Conservation (phyloP, 768 basidiomycete species). For the Lactarius evosmus region DNA sequence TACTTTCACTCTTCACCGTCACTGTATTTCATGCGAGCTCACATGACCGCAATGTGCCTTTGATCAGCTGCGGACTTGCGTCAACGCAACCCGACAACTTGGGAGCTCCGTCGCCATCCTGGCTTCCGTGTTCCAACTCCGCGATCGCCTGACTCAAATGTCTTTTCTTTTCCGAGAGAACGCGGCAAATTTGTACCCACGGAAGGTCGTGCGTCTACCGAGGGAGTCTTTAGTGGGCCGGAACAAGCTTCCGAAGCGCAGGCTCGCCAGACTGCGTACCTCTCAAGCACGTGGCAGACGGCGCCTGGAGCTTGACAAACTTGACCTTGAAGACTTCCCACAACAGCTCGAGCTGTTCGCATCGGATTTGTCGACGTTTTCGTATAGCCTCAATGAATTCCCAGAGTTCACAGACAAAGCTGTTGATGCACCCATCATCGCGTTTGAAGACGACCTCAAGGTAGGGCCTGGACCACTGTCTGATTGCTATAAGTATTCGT, state of each 20-base stretch:
- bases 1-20: slow-evolving; percentile 6
- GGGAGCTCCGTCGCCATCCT: slow-evolving; percentile 76
- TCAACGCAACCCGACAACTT: slow-evolving; percentile 73
- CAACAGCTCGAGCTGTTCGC: slow-evolving; percentile 61
- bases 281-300: slow-evolving; percentile 45
- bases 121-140: slow-evolving; percentile 68
- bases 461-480: slow-evolving; percentile 35
- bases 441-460: slow-evolving; percentile 68
- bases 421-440: slow-evolving; percentile 60
- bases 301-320: slow-evolving; percentile 51
- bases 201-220: slow-evolving; percentile 51
- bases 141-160: slow-evolving; percentile 64
- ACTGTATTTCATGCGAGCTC: slow-evolving; percentile 14
- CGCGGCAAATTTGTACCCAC: slow-evolving; percentile 68
- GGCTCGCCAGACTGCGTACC: slow-evolving; percentile 35
- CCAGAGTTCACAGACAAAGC: slow-evolving; percentile 76
- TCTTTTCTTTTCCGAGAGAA: slow-evolving; percentile 72
- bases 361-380: slow-evolving; percentile 60
- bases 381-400: slow-evolving; percentile 71
- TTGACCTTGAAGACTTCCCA: slow-evolving; percentile 68
- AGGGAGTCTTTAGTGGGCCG: slow-evolving; percentile 41
- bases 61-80: slow-evolving; percentile 64
- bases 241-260: slow-evolving; percentile 36
- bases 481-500: slow-evolving; percentile 5
- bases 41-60: slow-evolving; percentile 3